Evolutionary conservation across 441 rosid genomes (phyloP).

Genomic region (Erysimum cheiri): DNA sequence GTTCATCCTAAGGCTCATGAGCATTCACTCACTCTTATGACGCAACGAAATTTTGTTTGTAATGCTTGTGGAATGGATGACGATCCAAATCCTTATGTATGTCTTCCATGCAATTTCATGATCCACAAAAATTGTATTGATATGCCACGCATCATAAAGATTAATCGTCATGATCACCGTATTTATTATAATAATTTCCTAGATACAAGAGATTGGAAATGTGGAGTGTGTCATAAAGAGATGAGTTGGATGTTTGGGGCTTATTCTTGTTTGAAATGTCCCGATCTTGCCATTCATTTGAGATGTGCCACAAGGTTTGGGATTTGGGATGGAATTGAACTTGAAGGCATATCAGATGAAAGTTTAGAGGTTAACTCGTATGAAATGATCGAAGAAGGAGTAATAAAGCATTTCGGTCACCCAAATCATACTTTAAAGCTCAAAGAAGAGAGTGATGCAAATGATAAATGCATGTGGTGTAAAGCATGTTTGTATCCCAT

Average conservation of each 20-base stretch:
- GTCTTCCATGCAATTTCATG: slow-evolving; percentile 41
- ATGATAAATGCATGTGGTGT: neutral
- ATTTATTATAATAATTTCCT: slow-evolving; percentile 16
- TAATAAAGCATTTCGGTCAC: neutral
- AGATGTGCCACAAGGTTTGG: slow-evolving; percentile 34
- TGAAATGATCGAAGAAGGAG: neutral
- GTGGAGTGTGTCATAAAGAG: slow-evolving; percentile 27
- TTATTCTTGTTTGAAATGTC: slow-evolving; percentile 27
- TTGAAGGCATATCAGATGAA: neutral
- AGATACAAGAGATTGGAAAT: neutral
- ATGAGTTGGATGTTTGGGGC: slow-evolving; percentile 24
- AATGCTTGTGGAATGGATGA: slow-evolving; percentile 52
- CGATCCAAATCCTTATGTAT: slow-evolving; percentile 59
- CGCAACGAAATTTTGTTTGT: slow-evolving; percentile 22
- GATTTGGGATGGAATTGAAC: slow-evolving; percentile 38
- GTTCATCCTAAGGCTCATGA: slow-evolving; percentile 23
- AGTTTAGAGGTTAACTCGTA: slow-evolving; percentile 2
- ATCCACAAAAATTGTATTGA: slow-evolving; percentile 38
- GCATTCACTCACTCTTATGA: slow-evolving; percentile 35
- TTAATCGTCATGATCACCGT: slow-evolving; percentile 32
- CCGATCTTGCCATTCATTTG: slow-evolving; percentile 17
- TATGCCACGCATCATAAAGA: slow-evolving; percentile 33
- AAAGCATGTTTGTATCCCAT: slow-evolving; percentile 6
- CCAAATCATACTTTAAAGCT: neutral
- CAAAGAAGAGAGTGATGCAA: neutral